phyloP scores from a whole-genome alignment of 129 eudicot genomes.

The Lactuca sativa region DNA sequence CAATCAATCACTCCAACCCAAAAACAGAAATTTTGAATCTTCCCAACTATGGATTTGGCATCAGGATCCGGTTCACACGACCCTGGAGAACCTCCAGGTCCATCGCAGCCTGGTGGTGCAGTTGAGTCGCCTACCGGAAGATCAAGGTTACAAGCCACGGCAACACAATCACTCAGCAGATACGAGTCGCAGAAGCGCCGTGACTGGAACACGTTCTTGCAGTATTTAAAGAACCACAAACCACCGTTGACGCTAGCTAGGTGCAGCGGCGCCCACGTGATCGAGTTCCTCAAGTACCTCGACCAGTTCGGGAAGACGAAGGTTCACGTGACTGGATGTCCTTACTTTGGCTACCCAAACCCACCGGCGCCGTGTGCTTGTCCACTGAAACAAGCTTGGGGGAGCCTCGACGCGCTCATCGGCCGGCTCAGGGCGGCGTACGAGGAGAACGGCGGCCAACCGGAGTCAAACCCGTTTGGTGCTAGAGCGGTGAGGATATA shows the following conservation, averaged over 20 bases:
- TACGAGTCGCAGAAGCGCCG: conserved; percentile 79
- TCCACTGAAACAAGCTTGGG: conserved; percentile 68
- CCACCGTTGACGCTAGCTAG: conserved; percentile 63
- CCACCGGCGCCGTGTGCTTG: conserved; percentile 77
- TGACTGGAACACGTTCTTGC: conserved; percentile 73
- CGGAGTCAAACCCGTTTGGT: conserved; percentile 74
- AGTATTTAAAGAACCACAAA: conserved; percentile 62
- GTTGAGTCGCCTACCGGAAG: not conserved
- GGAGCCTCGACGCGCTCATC: conserved; percentile 73
- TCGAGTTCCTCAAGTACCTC: conserved; percentile 69
- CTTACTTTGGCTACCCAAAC: conserved; percentile 64
- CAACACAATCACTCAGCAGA: conserved; percentile 42
- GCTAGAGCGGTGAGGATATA: conserved; percentile 73
- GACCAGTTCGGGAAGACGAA: conserved; percentile 78
- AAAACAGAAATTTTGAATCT: conserved; percentile 16
- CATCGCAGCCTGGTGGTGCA: not conserved
- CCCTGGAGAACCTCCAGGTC: conserved; percentile 11
- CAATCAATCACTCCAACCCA: conserved; percentile 17
- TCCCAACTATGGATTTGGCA: conserved; percentile 23
- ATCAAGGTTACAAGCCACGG: conserved; percentile 13
- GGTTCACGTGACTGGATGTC: conserved; percentile 65
- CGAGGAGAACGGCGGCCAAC: conserved; percentile 69
- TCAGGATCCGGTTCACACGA: conserved; percentile 14
- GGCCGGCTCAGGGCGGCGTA: conserved; percentile 71
- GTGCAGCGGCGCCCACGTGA: conserved; percentile 78